phyloP scores from a whole-genome alignment of 139 green algal species.

The Nannochloris sp. region DNA sequence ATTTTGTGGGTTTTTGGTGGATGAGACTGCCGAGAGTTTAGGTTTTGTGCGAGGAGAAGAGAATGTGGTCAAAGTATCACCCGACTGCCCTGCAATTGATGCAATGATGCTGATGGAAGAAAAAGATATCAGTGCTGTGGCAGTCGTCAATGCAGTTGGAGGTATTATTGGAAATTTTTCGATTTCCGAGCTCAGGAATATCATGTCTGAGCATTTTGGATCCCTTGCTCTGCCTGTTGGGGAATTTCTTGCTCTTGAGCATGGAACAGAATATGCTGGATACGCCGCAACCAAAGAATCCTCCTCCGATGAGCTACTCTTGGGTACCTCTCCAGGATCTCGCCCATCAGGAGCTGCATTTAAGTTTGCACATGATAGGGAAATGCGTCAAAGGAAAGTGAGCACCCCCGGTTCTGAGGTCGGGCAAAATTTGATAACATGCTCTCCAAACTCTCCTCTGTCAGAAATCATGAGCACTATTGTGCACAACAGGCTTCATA shows the following conservation, averaged over 20 bases:
- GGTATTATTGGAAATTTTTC: slow-evolving; percentile 54
- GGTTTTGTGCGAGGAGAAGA: slow-evolving; percentile 30
- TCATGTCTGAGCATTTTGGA: slow-evolving; percentile 52
- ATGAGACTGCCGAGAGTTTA: slow-evolving; percentile 34
- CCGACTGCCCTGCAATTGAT: slow-evolving; percentile 48
- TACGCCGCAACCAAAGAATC: slow-evolving; percentile 29
- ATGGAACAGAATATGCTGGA: slow-evolving; percentile 46
- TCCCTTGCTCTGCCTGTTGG: slow-evolving; percentile 67
- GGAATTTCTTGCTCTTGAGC: slow-evolving; percentile 72
- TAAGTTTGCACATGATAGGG: slow-evolving; percentile 36
- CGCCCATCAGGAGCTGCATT: slow-evolving; percentile 17
- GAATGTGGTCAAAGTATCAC: slow-evolving; percentile 33
- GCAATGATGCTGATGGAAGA: slow-evolving; percentile 45
- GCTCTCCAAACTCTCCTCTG: slow-evolving; percentile 25
- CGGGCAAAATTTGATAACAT: slow-evolving; percentile 50
- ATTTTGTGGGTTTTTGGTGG: slow-evolving; percentile 24
- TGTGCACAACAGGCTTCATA: slow-evolving; percentile 51
- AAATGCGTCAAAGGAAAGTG: slow-evolving; percentile 24
- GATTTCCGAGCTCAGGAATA: slow-evolving; percentile 47
- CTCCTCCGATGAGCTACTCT: not conserved
- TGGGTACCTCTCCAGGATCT: not conserved
- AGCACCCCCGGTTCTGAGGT: slow-evolving; percentile 45
- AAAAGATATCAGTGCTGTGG: slow-evolving; percentile 30
- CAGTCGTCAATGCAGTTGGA: slow-evolving; percentile 35
- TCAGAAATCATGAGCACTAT: slow-evolving; percentile 53